These are phyloP conservation scores for Blastobotrys serpentis DNA, from an alignment of 1,139 yeast species.

Conservation along the genomic window DNA sequence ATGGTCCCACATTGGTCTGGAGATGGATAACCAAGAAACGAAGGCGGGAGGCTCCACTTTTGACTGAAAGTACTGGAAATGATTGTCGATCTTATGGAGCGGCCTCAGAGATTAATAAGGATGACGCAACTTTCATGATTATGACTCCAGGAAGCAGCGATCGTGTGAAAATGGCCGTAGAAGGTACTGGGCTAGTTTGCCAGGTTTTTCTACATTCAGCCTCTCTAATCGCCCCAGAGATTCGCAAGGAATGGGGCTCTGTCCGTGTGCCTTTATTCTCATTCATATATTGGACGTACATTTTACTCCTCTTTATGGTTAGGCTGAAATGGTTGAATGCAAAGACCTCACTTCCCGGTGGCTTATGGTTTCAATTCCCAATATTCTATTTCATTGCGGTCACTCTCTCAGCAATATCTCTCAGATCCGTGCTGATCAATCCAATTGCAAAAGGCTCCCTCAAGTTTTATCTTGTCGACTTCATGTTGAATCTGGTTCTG, in stretches of 20 bases:
- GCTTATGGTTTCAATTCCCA: conserved; percentile 4
- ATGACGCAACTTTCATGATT: not conserved
- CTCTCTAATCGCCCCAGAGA: not conserved
- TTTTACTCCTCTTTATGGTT: not conserved
- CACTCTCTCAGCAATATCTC: not conserved
- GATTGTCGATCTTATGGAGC: not conserved
- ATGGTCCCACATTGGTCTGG: not conserved
- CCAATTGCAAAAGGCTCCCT: not conserved
- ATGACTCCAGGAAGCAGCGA: not conserved
- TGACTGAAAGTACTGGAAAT: not conserved
- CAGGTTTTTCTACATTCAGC: not conserved
- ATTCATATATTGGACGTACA: not conserved
- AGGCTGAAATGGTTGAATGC: not conserved
- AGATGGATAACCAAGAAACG: not conserved
- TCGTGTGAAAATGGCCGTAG: conserved; percentile 4
- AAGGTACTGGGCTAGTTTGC: not conserved
- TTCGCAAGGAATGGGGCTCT: not conserved
- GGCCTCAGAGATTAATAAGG: not conserved
- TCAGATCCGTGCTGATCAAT: not conserved
- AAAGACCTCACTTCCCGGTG: not conserved
- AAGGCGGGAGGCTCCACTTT: not conserved
- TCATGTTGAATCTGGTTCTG: not conserved
- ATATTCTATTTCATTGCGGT: not conserved
- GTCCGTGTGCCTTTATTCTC: not conserved
- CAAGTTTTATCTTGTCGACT: not conserved